A percentile compares a stretch with the other conserved stretches of the same genome.
These are phyloP conservation scores for Cercospora nicotianae DNA, from an alignment of 2,329 filamentous ascomycete species.

Conservation along the genomic window DNA sequence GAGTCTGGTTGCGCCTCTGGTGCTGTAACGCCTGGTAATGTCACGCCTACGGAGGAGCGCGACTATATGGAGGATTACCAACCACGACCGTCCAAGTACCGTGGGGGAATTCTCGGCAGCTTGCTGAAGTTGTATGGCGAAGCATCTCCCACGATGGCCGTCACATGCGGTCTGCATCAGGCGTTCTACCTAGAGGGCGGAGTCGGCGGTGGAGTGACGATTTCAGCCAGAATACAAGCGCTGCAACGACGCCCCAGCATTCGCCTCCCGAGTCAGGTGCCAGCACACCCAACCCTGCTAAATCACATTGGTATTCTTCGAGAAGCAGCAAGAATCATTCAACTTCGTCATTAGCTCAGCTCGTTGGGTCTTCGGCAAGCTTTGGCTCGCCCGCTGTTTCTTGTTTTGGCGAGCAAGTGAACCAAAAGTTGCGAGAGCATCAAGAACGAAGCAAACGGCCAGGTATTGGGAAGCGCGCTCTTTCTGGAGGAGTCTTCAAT, in stretches of 20 bases:
- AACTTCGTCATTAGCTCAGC: constrained; percentile 44
- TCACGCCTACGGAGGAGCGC: constrained; percentile 50
- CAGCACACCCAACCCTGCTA: constrained; percentile 41
- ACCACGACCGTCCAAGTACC: constrained; percentile 66
- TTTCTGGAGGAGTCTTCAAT: constrained; percentile 40
- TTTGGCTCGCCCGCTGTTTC: constrained; percentile 45
- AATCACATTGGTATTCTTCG: constrained; percentile 41
- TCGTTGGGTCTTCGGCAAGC: constrained; percentile 48
- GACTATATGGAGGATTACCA: constrained; percentile 62
- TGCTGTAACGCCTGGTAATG: constrained; percentile 32
- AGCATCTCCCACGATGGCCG: constrained; percentile 16
- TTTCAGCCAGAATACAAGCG: constrained; percentile 21
- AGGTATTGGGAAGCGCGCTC: constrained; percentile 27
- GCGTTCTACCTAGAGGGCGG: constrained; percentile 15
- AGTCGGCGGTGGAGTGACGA: constrained; percentile 32
- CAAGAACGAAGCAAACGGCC: constrained; percentile 43
- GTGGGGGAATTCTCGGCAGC: constrained; percentile 70
- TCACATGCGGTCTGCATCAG: constrained; percentile 29
- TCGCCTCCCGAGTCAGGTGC: constrained; percentile 48
- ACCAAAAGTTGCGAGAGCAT: constrained; percentile 42
- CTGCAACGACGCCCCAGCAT: constrained; percentile 37
- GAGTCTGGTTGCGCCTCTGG: constrained; percentile 42
- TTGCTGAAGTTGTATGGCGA: constrained; percentile 68
- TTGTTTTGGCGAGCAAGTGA: constrained; percentile 46
- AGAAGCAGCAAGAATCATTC: constrained; percentile 41